Evolutionary conservation across 2,329 filamentous ascomycete species (phyloP).

Genomic region (Pseudocercospora vitis): DNA sequence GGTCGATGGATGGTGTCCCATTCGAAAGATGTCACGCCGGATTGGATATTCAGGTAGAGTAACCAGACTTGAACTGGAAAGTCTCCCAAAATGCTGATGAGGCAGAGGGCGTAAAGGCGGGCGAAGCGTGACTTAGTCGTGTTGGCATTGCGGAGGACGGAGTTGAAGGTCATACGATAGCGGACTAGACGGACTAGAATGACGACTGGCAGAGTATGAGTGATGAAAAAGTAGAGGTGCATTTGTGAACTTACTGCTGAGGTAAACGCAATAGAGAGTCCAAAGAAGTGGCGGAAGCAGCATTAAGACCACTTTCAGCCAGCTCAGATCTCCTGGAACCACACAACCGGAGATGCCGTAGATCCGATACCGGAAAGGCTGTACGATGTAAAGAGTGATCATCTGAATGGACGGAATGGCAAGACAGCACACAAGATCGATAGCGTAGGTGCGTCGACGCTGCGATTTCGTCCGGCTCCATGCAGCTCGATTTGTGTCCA

Average conservation of each 20-base stretch:
- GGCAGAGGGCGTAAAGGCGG: slow-evolving; percentile 59
- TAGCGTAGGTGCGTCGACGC: slow-evolving; percentile 46
- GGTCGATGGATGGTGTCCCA: slow-evolving; percentile 56
- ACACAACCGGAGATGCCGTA: slow-evolving; percentile 60
- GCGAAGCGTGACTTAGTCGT: slow-evolving; percentile 62
- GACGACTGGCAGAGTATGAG: slow-evolving; percentile 47
- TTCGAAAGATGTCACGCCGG: slow-evolving; percentile 37
- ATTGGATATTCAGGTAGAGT: slow-evolving; percentile 43
- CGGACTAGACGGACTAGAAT: slow-evolving; percentile 61
- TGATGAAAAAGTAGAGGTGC: neutral
- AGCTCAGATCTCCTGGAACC: slow-evolving; percentile 55
- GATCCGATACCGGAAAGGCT: slow-evolving; percentile 59
- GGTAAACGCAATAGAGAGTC: slow-evolving; percentile 55
- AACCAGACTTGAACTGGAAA: slow-evolving; percentile 56
- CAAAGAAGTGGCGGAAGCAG: slow-evolving; percentile 59
- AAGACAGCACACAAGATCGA: slow-evolving; percentile 59
- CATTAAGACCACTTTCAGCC: slow-evolving; percentile 56
- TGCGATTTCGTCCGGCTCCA: slow-evolving; percentile 53
- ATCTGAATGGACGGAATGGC: slow-evolving; percentile 57
- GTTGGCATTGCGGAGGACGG: slow-evolving; percentile 55
- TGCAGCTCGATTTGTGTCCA: slow-evolving; percentile 59
- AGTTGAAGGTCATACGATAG: slow-evolving; percentile 59
- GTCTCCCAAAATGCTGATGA: slow-evolving; percentile 51
- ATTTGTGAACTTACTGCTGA: slow-evolving; percentile 52
- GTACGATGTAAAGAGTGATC: slow-evolving; percentile 59